Percentiles rank a stretch among this genome's conserved stretches.
Evolutionary conservation across 805 yeast genomes (phyloP).

Genomic region (Barnettozyma siamensis): DNA sequence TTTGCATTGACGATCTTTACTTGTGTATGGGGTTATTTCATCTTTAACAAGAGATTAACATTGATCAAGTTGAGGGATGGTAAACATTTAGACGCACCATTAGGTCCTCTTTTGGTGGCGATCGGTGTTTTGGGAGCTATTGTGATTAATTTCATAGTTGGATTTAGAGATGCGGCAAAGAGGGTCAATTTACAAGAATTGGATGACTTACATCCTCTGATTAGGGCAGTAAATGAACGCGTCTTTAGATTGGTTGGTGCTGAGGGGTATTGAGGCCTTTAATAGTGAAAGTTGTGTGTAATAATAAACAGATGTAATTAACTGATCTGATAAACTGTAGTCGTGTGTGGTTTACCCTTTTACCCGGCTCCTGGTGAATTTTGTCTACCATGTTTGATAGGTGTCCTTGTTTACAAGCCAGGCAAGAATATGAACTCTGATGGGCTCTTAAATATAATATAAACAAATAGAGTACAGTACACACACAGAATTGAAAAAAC

Average conservation of each 20-base stretch:
- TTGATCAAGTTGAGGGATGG: conserved; percentile 79
- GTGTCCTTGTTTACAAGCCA: too few species aligned
- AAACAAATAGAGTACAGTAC: neutral
- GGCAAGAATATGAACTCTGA: too few species aligned
- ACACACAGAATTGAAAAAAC: neutral
- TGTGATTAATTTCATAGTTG: conserved; percentile 64
- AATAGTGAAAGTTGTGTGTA: neutral
- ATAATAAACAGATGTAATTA: neutral
- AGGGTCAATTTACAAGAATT: conserved; percentile 10
- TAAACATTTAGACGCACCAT: conserved; percentile 78
- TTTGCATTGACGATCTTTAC: conserved; percentile 77
- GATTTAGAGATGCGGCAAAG: conserved; percentile 40
- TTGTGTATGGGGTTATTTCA: conserved; percentile 84
- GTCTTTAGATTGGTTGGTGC: conserved; percentile 31
- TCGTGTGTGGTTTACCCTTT: too few species aligned
- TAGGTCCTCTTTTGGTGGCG: conserved; percentile 84
- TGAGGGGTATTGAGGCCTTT: conserved; percentile 4
- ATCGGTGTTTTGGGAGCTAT: conserved; percentile 61
- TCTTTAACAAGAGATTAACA: conserved; percentile 64
- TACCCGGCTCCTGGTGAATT: too few species aligned
- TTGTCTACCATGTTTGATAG: too few species aligned
- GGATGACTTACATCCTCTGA: conserved; percentile 16
- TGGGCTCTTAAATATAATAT: too few species aligned
- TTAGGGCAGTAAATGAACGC: conserved; percentile 26
- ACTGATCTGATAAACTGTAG: neutral